Evolutionary conservation across 1,284 basidiomycete species (phyloP), one percentile per base, ranked within the genome.

Genomic region (Trametes pubescens): DNA sequence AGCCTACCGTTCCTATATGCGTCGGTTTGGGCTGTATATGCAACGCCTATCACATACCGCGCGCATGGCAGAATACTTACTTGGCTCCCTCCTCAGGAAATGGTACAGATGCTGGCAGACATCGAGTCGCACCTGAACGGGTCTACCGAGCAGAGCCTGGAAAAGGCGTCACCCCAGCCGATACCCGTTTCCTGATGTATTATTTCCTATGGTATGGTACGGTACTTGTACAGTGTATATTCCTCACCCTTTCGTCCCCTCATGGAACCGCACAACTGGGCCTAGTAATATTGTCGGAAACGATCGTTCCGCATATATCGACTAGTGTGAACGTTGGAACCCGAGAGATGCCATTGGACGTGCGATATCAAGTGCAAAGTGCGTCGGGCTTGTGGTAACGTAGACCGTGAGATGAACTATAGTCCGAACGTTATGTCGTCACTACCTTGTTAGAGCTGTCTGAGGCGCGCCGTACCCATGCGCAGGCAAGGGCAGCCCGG

Each of bases 121-220:
- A 71, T 73, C 52, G 67, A 74, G 32, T 59, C 62, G 16, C 63
- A 66, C 46, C 26, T 71, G 18, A 59, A 61, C 21, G 40, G 49
- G 32, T 59, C 40, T 2, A 38, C 53, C 40, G 51, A 68, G 57
- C 58, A 57, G 54, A 51, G 46, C 26, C 32, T 52, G 21, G 64
- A 68, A 62, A 56, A 65, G 51, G 22, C 53, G n/a, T 32, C 63
- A 5, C 51, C 66, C 18, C 65, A 65, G 16, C 68, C 62, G 57
- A 71, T 71, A 71, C 69, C 66, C 65, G 65, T 67, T 44, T 66
- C 68, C 37, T 69, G 57, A 71, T 67, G 64, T 52, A 57, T 53
- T 49, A 29, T 62, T 10, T 26, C 21, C 21, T 26, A 43, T 48
- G 47, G 47, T 48, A 48, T 29, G 47, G 47, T 48, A 51, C 32